Percentiles rank a stretch among this genome's conserved stretches.
These are phyloP conservation scores for Beta lomatogona DNA, from an alignment of 179 eudicot genomes.

Conservation along the genomic window DNA sequence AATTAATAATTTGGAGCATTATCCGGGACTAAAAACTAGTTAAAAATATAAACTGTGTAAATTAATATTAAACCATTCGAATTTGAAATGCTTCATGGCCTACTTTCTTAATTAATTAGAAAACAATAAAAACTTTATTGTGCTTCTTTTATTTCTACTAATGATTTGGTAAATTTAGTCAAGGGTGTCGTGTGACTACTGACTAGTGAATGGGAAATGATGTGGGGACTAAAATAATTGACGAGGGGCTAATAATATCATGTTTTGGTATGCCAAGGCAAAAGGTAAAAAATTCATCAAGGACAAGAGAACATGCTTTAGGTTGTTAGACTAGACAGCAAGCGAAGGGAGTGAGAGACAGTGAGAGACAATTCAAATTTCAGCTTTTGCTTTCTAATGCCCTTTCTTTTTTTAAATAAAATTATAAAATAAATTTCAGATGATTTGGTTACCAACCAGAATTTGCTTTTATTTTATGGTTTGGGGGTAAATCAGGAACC, in stretches of 20 bases:
- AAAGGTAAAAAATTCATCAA: slow-evolving; percentile 27
- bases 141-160: not conserved
- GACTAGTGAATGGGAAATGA: slow-evolving; percentile 6
- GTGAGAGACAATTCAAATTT: slow-evolving; percentile 35
- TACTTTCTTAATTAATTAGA: not conserved
- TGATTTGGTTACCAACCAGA: slow-evolving; percentile 20
- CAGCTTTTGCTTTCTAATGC: slow-evolving; percentile 31
- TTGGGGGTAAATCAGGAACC: slow-evolving; percentile 14
- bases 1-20: no score
- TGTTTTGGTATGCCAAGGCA: slow-evolving; percentile 33
- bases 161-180: slow-evolving; percentile 19
- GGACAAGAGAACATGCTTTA: slow-evolving; percentile 30
- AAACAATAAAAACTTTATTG: not conserved
- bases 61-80: not conserved
- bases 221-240: slow-evolving; percentile 22
- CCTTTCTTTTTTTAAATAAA: not conserved
- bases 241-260: slow-evolving; percentile 25
- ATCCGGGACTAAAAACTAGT: no score
- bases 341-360: not conserved
- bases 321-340: slow-evolving; percentile 22
- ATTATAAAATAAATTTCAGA: not conserved
- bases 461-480: slow-evolving; percentile 11
- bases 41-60: not conserved
- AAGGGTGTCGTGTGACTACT: slow-evolving; percentile 4
- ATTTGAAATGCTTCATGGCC: slow-evolving; percentile 14